Base-by-base conservation (phyloP, 148 eudicot genomes). In the Chenopodium album region DNA sequence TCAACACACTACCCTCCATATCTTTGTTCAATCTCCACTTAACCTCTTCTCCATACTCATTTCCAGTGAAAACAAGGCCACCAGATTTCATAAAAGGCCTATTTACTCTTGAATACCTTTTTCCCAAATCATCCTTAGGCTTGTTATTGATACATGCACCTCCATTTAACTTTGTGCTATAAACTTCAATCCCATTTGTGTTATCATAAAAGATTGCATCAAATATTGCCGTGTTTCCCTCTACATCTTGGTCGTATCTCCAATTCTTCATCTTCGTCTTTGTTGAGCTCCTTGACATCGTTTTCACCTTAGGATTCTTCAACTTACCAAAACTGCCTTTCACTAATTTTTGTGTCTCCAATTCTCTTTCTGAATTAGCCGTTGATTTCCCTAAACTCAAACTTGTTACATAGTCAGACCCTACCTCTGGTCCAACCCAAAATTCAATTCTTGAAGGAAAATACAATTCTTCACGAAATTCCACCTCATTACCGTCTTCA, bases 1-100 rank as follows among this genome's bases (percentile, higher is more conserved):
- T 96, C 88, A 96, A 82, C 84, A 94, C 95, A 88, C 97, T 91
- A 71, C 98, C 98, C 76, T 96, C 98, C 98, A 92, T 92, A 48
- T 92, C 97, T 72, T 88, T 93, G 80, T 85, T 86, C 83, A 95
- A 48, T 78, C 98, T 90, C 98, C 98, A 95, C 65, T 84, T 91
- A 20, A 92, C 93, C 20, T 87, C 90, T 59, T 88, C 93, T 20
- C 91, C 91, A 71, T 82, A 88, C 77, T 91, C 95, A 12, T 86
- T 86, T 10, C 90, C 85, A 1, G 87, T 87, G 28, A 93, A 86
- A 0, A 95, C 86, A 78, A 92, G 34, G 4, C 94, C 90, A 3
- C 96, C 96, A 13, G 86, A 85, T 70, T 95, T 95, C 68, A 89
- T 86, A 78, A 95, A 95, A 1, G 90, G 82, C 80, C 98, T 80